A percentile compares a stretch with the other conserved stretches of the same genome.
These are phyloP conservation scores for Sodiomyces alkalinus DNA, from an alignment of 2,329 filamentous ascomycete genomes.

Conservation along the genomic window DNA sequence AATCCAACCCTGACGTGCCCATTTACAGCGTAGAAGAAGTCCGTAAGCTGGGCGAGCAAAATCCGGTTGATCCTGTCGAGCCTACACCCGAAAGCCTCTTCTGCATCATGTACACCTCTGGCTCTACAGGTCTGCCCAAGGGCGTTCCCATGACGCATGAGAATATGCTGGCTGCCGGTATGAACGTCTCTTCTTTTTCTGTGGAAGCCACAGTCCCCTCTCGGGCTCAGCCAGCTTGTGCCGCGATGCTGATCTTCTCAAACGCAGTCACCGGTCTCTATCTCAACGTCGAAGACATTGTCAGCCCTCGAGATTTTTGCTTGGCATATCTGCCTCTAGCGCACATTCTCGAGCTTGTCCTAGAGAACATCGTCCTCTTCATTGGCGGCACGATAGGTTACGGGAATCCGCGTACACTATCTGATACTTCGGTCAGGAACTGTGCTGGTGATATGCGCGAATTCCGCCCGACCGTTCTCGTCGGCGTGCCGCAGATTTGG, in stretches of 20 bases:
- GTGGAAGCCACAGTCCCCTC: too few relatives aligned
- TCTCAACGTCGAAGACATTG: constrained; percentile 59
- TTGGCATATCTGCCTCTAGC: constrained; percentile 88
- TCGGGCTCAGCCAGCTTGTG: too few relatives aligned
- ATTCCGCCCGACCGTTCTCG: constrained; percentile 74
- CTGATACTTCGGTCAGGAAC: constrained; percentile 73
- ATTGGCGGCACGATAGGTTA: constrained; percentile 90
- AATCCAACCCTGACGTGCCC: constrained; percentile 36
- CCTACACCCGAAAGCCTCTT: constrained; percentile 64
- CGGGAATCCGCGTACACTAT: constrained; percentile 77
- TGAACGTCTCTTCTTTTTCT: constrained; percentile 26
- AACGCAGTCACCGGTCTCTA: constrained; percentile 59
- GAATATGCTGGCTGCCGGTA: constrained; percentile 57
- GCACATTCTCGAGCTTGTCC: constrained; percentile 91
- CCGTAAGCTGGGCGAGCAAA: constrained; percentile 43
- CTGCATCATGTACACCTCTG: constrained; percentile 79
- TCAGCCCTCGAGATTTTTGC: constrained; percentile 63
- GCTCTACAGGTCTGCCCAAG: constrained; percentile 79
- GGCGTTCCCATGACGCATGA: constrained; percentile 73
- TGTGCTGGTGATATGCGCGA: constrained; percentile 90
- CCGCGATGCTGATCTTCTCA: neutral
- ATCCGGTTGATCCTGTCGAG: constrained; percentile 54
- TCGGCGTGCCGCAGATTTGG: constrained; percentile 94
- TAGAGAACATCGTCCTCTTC: constrained; percentile 81
- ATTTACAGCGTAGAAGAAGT: constrained; percentile 41